Conservation (phyloP, 164 flowering plant species). For the Saururus chinensis region DNA sequence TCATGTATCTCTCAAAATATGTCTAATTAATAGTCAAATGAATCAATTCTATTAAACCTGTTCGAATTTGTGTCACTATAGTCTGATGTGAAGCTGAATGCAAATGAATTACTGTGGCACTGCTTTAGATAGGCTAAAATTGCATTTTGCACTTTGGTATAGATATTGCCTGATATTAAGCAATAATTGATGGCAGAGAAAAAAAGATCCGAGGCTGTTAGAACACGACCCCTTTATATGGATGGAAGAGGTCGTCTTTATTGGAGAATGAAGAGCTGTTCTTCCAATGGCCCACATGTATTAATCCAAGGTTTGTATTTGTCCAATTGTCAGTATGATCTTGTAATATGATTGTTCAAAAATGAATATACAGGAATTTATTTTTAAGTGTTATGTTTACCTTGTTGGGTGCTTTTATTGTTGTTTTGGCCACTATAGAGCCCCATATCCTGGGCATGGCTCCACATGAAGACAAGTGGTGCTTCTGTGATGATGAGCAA, state of each 20-base stretch:
- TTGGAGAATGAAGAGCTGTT: constrained; percentile 52
- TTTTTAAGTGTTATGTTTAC: no score
- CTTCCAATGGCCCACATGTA: constrained; percentile 21
- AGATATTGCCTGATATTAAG: not conserved
- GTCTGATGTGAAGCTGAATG: not conserved
- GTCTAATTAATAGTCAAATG: no score
- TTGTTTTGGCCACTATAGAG: constrained; percentile 11
- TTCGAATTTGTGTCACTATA: no score
- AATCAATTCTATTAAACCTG: no score
- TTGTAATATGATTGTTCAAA: not conserved
- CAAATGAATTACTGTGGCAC: not conserved
- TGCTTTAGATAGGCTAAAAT: not conserved
- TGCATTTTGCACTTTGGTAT: not conserved
- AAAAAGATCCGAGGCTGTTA: constrained; percentile 43
- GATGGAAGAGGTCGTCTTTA: constrained; percentile 43
- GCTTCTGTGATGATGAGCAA: constrained; percentile 18
- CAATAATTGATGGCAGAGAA: constrained; percentile 17
- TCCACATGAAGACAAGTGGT: constrained; percentile 28
- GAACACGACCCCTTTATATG: constrained; percentile 48
- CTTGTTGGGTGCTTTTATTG: no score
- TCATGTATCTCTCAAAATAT: no score
- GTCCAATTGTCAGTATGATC: not conserved
- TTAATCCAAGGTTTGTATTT: constrained; percentile 70
- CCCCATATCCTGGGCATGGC: constrained; percentile 13
- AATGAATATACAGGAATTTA: no score